Conservation (phyloP, 805 yeast genomes). For the Ogataea salicorniae region DNA sequence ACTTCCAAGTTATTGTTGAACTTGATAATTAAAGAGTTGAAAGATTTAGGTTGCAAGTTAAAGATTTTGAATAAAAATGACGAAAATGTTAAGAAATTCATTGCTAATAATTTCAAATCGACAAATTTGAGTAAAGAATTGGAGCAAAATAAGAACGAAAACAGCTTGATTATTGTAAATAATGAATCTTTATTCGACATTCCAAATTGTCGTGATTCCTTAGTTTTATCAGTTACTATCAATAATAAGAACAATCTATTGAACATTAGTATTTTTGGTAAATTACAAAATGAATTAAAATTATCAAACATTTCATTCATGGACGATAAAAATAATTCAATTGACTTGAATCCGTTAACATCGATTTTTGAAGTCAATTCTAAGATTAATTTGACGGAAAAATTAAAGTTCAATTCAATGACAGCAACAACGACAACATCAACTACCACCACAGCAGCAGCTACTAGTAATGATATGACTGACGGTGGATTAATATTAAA, state of each 20-base stretch:
- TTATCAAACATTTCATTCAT: conserved; percentile 23
- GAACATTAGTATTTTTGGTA: conserved; percentile 32
- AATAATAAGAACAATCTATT: conserved; percentile 18
- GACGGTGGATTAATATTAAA: conserved; percentile 18
- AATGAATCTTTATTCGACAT: conserved; percentile 34
- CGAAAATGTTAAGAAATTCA: conserved; percentile 15
- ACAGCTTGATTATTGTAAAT: conserved; percentile 29
- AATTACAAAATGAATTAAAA: conserved; percentile 21
- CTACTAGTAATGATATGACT: neutral
- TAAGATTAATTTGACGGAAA: conserved; percentile 20
- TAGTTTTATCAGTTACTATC: conserved; percentile 29
- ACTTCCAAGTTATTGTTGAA: conserved; percentile 47
- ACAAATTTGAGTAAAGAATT: conserved; percentile 15
- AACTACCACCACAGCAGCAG: neutral
- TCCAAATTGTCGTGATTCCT: conserved; percentile 31
- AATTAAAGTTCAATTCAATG: conserved; percentile 13
- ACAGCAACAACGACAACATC: neutral
- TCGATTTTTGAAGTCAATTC: conserved; percentile 29
- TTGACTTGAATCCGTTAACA: conserved; percentile 19
- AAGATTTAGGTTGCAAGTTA: conserved; percentile 34
- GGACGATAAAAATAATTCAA: conserved; percentile 21
- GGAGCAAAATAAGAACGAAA: conserved; percentile 22
- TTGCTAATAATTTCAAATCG: conserved; percentile 22
- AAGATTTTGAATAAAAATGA: conserved; percentile 26
- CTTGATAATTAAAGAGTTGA: conserved; percentile 47